These are phyloP conservation scores for Achaetomiella virescens DNA, from an alignment of 495 filamentous ascomycete species.

Conservation along the genomic window DNA sequence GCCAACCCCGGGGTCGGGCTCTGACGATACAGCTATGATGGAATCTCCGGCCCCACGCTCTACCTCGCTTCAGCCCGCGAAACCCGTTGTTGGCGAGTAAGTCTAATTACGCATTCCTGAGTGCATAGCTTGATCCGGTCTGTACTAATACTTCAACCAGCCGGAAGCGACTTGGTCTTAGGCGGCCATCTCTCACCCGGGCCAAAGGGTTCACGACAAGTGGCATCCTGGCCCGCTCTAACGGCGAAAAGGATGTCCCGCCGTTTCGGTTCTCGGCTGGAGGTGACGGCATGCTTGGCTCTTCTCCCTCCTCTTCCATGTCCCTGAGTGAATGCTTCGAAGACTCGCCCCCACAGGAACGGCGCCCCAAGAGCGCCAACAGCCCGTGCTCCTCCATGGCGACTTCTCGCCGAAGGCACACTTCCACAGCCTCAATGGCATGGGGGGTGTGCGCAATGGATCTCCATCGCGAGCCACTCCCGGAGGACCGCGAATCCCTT, in stretches of 20 bases:
- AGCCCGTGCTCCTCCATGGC: slow-evolving; percentile 48
- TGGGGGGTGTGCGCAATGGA: slow-evolving; percentile 52
- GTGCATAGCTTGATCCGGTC: background rate
- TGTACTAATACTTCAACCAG: slow-evolving; percentile 31
- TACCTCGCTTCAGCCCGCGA: slow-evolving; percentile 49
- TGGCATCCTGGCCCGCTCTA: slow-evolving; percentile 38
- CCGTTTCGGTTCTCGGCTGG: slow-evolving; percentile 71
- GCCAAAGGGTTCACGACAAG: slow-evolving; percentile 53
- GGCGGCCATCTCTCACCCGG: slow-evolving; percentile 55
- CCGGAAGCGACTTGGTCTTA: slow-evolving; percentile 53
- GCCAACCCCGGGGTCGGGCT: slow-evolving; percentile 52
- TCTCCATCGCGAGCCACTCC: slow-evolving; percentile 62
- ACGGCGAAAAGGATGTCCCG: slow-evolving; percentile 57
- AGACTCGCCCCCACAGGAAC: slow-evolving; percentile 70
- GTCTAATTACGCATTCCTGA: slow-evolving; percentile 24
- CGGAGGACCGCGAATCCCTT: slow-evolving; percentile 66
- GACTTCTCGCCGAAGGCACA: slow-evolving; percentile 56
- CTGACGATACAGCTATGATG: slow-evolving; percentile 37
- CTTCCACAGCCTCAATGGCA: slow-evolving; percentile 40
- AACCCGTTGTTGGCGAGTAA: slow-evolving; percentile 44
- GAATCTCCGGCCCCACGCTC: slow-evolving; percentile 45
- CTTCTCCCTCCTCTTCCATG: slow-evolving; percentile 46
- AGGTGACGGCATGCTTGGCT: slow-evolving; percentile 41
- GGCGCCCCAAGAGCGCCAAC: slow-evolving; percentile 49
- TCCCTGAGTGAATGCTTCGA: slow-evolving; percentile 73